A percentile compares a stretch with the other conserved stretches of the same genome.
Conservation (phyloP, 768 basidiomycete species). For the Scleroderma bovista region DNA sequence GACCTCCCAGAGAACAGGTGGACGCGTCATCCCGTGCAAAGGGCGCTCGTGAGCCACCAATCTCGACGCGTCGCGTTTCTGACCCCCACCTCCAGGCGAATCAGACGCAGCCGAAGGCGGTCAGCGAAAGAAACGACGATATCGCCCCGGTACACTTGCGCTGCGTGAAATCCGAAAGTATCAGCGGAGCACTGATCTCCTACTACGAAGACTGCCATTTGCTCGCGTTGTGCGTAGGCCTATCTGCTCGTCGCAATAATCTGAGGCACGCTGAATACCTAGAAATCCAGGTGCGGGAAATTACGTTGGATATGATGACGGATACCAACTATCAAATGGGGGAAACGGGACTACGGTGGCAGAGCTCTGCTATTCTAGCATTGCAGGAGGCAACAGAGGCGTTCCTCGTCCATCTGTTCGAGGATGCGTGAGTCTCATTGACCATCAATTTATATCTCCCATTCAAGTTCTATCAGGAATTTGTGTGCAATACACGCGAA, state of each 20-base stretch:
- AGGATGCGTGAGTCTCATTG: conserved; percentile 81
- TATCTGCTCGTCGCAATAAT: background rate
- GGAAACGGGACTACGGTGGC: conserved; percentile 77
- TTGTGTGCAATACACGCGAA: conserved; percentile 97
- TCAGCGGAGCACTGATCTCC: conserved; percentile 86
- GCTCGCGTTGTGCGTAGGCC: conserved; percentile 71
- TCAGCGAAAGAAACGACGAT: conserved; percentile 54
- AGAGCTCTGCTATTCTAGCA: conserved; percentile 88
- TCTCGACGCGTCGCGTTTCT: conserved; percentile 7
- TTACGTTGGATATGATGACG: conserved; percentile 86
- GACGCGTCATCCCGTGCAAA: conserved; percentile 26
- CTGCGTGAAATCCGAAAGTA: conserved; percentile 91
- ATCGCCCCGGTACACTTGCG: conserved; percentile 85
- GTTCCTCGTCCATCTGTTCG: conserved; percentile 91
- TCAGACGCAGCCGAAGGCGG: conserved; percentile 17
- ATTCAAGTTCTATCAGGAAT: conserved; percentile 47
- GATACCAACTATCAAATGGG: conserved; percentile 58
- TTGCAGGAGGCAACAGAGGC: conserved; percentile 97
- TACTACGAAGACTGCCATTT: conserved; percentile 86
- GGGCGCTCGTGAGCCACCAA: conserved; percentile 20
- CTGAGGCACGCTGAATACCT: conserved; percentile 2
- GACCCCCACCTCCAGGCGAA: conserved; percentile 15
- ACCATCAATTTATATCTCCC: no score
- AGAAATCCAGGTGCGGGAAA: conserved; percentile 80
- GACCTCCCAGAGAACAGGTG: conserved; percentile 10